Evolutionary conservation across 441 rosid genomes (phyloP), one percentile per base, ranked within the genome.

Genomic region (Biscutella laevigata): DNA sequence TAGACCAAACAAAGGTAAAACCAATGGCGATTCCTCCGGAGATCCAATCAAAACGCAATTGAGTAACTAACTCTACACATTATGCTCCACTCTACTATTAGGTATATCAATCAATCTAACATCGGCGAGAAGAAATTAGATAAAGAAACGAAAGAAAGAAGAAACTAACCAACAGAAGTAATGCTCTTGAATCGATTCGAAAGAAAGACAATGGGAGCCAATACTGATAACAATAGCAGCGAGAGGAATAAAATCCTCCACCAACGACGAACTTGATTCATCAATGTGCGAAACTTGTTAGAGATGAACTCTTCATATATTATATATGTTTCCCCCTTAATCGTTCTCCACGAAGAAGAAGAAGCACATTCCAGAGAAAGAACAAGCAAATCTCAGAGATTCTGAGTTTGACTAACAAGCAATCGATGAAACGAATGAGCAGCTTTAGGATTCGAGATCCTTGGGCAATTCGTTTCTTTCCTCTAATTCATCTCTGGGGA

Each of bases 191-290:
- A 73, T 26, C 83, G 62, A 67, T 34, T 47, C 14, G 88, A 80
- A 48, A 84, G 75, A 68, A 87, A 73, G 40, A 84, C 27, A 53
- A 87, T 53, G 7, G 98, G 98, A 70, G 95, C 78, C 36, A 84
- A 30, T 1, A 87, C 86, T 47, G 89, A 82, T 50, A 78, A 62
- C 56, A 72, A 75, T 13, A 90, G 85, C 63, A 84, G 49, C 40
- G 73, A 73, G 82, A 90, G 90, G 95, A 90, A 72, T 46, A 74
- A 12, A 53, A 77, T 75, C 95, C 95, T 90, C 95, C 71, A 82
- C 77, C 82, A 68, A 46, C 75, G 83, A 64, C 68, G 84, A 35
- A 59, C 19, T 72, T 17, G 20, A 17, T 74, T 84, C 98, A 82
- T 90, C 82, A 73, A 80, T 70, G 59, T 35, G 53, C 41, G 47